A percentile compares a stretch with the other conserved stretches of the same genome.
Conservation (phyloP, 108 stramenopile genomes). For the Nitzschia sp. region DNA sequence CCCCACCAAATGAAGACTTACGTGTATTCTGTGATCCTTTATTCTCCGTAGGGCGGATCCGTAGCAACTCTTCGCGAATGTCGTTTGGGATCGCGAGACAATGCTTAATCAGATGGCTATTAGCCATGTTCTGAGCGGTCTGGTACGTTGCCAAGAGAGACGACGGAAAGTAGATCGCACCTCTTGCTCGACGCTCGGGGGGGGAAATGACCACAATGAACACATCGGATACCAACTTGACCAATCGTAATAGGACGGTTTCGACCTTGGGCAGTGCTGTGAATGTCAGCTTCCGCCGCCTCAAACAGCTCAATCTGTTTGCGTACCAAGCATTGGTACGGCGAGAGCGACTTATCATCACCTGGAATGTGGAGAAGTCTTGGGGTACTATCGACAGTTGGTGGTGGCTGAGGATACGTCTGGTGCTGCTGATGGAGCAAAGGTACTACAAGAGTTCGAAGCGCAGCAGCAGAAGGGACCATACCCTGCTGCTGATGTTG, state of each 20-base stretch:
- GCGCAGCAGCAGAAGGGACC: too few relatives aligned
- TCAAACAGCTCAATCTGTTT: constrained; percentile 56
- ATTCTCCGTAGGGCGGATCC: constrained; percentile 7
- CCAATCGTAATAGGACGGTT: constrained; percentile 38
- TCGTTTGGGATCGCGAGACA: constrained; percentile 22
- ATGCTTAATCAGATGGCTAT: constrained; percentile 22
- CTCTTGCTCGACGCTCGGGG: constrained; percentile 22
- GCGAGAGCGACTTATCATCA: constrained; percentile 44
- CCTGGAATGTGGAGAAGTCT: constrained; percentile 10
- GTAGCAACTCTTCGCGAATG: constrained; percentile 16
- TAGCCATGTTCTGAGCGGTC: constrained; percentile 45
- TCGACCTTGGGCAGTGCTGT: constrained; percentile 43
- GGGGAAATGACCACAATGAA: constrained; percentile 37
- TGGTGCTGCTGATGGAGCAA: too few relatives aligned
- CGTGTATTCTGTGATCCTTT: constrained; percentile 8
- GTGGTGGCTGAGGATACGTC: too few relatives aligned
- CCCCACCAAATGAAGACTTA: constrained; percentile 20
- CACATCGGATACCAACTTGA: constrained; percentile 59
- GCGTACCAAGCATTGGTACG: constrained; percentile 53
- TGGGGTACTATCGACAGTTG: not conserved
- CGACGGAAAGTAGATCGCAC: constrained; percentile 49
- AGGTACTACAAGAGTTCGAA: too few relatives aligned
- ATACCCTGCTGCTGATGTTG: too few relatives aligned
- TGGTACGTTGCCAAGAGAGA: constrained; percentile 28
- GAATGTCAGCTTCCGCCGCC: constrained; percentile 37